Evolutionary conservation across 257 asterid genomes (phyloP).

Genomic region (Leptodermis oblonga): DNA sequence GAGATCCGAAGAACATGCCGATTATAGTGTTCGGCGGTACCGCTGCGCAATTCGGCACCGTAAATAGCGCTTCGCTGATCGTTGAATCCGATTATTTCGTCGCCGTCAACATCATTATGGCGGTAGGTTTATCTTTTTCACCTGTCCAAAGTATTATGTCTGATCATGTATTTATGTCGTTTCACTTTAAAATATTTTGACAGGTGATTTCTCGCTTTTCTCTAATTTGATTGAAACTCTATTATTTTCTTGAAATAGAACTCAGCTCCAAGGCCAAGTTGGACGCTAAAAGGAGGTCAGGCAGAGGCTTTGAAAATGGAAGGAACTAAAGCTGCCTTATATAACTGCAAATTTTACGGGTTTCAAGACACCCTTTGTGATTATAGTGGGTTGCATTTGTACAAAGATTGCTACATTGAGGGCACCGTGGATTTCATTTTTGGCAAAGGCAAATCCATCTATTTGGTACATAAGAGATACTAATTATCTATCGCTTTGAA

Average conservation of each 20-base stretch:
- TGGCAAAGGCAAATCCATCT: constrained; percentile 60
- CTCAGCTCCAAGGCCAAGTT: constrained; percentile 66
- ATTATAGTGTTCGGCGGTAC: constrained; percentile 38
- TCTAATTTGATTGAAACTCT: no score
- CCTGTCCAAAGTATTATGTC: no score
- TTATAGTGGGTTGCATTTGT: constrained; percentile 56
- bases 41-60: constrained; percentile 47
- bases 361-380: constrained; percentile 83
- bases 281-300: constrained; percentile 32
- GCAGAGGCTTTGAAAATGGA: constrained; percentile 51
- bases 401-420: constrained; percentile 69
- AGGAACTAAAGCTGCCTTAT: constrained; percentile 51
- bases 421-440: constrained; percentile 83
- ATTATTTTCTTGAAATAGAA: constrained; percentile 30
- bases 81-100: constrained; percentile 53
- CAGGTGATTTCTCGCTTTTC: no score
- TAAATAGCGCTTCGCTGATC: constrained; percentile 51
- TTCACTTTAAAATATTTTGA: no score
- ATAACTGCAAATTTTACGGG: constrained; percentile 54
- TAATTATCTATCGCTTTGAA: no score
- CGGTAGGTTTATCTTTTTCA: constrained; percentile 44
- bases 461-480: no score
- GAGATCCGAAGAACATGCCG: constrained; percentile 50
- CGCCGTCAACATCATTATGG: constrained; percentile 50
- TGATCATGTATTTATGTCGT: no score